phyloP scores from a whole-genome alignment of 441 rosid species.

The Croton laevigatus region DNA sequence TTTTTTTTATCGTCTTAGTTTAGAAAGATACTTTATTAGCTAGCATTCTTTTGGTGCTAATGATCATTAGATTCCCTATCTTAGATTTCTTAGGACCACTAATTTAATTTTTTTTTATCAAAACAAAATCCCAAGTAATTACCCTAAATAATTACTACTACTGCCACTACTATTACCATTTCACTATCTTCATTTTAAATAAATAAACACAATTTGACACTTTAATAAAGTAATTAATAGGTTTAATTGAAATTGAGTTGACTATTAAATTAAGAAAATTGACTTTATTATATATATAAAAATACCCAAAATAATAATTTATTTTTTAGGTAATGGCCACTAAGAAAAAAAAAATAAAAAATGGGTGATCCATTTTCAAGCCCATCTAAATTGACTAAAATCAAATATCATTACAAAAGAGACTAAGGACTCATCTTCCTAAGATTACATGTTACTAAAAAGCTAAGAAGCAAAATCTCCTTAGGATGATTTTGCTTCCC shows the following conservation, averaged over 20 bases:
- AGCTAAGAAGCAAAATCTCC: conserved; percentile 44
- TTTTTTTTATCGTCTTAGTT: conserved; percentile 5
- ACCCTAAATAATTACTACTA: no score
- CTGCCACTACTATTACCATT: no score
- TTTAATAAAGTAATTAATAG: no score
- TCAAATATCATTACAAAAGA: conserved; percentile 28
- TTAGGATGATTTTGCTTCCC: conserved; percentile 44
- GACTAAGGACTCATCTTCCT: conserved; percentile 35
- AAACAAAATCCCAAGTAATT: no score
- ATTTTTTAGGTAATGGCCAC: conserved; percentile 34
- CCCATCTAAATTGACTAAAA: conserved; percentile 51
- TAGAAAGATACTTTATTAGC: conserved; percentile 25
- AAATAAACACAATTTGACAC: no score
- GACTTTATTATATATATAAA: neutral
- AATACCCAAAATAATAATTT: conserved; percentile 12
- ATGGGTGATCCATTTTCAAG: conserved; percentile 30
- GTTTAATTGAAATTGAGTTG: no score
- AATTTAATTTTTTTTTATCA: neutral
- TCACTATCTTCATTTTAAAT: no score
- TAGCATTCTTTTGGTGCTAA: conserved; percentile 25
- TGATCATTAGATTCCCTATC: conserved; percentile 46
- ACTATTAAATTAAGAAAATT: neutral
- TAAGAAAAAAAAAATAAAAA: conserved; percentile 10
- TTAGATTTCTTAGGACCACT: conserved; percentile 37
- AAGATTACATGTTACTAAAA: conserved; percentile 47